These are phyloP conservation scores for Phytopythium litorale DNA, from an alignment of 352 stramenopile genomes.

Conservation along the genomic window DNA sequence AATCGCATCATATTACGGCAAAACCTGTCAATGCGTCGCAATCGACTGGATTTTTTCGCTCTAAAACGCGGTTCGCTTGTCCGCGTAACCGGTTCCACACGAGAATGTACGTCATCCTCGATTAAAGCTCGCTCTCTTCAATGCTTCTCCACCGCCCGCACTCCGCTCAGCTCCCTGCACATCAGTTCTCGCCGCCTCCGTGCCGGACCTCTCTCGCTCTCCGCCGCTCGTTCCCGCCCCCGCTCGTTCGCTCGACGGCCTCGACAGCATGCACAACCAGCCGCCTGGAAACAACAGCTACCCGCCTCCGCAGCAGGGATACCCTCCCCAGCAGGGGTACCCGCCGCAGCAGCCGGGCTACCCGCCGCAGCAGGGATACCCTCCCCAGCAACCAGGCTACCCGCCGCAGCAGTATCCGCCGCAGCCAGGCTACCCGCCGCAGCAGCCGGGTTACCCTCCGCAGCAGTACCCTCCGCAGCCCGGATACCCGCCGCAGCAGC, in stretches of 20 bases:
- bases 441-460: slow-evolving; percentile 16
- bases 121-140: neutral
- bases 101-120: neutral
- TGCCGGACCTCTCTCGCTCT: neutral
- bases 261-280: slow-evolving; percentile 9
- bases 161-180: neutral
- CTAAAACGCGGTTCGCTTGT: neutral
- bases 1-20: neutral
- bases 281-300: slow-evolving; percentile 16
- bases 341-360: slow-evolving; percentile 25
- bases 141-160: neutral
- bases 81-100: neutral
- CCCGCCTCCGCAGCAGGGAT: slow-evolving; percentile 27
- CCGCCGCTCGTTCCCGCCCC: neutral
- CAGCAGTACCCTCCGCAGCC: slow-evolving; percentile 16
- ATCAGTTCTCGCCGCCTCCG: neutral
- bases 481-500: slow-evolving; percentile 11
- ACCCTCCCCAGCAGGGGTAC: slow-evolving; percentile 30
- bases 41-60: neutral
- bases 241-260: neutral
- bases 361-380: slow-evolving; percentile 16
- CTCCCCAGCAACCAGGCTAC: slow-evolving; percentile 20
- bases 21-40: neutral
- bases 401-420: slow-evolving; percentile 16
- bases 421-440: slow-evolving; percentile 16